A percentile compares a stretch with the other conserved stretches of the same genome.
phyloP scores from a whole-genome alignment of 192 early-diverging fungal genomes.

The Mortierella hygrophila region DNA sequence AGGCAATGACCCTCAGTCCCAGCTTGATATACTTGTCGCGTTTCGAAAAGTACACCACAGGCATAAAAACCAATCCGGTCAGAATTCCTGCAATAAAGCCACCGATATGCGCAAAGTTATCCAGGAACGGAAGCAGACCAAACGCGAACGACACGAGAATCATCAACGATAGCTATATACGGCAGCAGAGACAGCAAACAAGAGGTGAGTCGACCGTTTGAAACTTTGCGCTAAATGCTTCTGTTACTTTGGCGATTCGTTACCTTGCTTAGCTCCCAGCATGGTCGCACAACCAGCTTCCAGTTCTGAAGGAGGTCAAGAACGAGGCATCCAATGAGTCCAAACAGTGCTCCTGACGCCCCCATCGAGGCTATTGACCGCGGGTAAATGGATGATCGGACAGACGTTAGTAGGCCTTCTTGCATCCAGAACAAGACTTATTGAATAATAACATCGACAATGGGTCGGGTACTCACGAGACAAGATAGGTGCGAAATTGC shows the following conservation, averaged over 20 bases:
- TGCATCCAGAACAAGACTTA: background rate
- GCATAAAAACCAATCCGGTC: conserved; percentile 79
- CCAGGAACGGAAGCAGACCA: conserved; percentile 82
- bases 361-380: conserved; percentile 68
- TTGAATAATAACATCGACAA: background rate
- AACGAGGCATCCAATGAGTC: conserved; percentile 81
- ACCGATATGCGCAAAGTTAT: conserved; percentile 92
- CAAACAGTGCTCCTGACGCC: conserved; percentile 71
- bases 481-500: conserved; percentile 64
- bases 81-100: conserved; percentile 78
- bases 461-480: conserved; percentile 54
- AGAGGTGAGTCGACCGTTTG: background rate
- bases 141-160: conserved; percentile 77
- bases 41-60: conserved; percentile 71
- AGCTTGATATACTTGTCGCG: conserved; percentile 53
- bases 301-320: conserved; percentile 87
- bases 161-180: conserved; percentile 61
- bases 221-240: background rate
- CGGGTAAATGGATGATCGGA: background rate
- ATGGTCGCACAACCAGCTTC: conserved; percentile 72
- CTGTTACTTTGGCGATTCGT: background rate
- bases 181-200: background rate
- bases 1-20: conserved; percentile 49
- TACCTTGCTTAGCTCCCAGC: conserved; percentile 74
- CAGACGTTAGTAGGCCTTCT: background rate